phyloP scores from a whole-genome alignment of 495 filamentous ascomycete species.

The Aspergillus kassunensis region DNA sequence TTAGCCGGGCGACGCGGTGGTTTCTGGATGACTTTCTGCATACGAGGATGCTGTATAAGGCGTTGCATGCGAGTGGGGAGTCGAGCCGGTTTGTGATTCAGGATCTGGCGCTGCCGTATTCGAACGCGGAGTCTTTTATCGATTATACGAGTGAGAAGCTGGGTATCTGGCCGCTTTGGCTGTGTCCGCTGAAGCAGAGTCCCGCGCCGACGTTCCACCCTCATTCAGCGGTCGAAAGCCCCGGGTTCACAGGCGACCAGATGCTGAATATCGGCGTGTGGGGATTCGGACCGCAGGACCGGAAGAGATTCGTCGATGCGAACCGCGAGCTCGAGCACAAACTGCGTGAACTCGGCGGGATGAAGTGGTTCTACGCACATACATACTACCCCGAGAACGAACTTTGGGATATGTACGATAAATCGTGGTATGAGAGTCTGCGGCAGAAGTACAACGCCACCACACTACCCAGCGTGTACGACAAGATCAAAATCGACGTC shows the following conservation, averaged over 20 bases:
- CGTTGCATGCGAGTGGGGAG: conserved; percentile 49
- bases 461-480: conserved; percentile 46
- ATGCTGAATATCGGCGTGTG: conserved; percentile 57
- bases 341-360: conserved; percentile 60
- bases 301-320: conserved; percentile 41
- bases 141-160: conserved; percentile 40
- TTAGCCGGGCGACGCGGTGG: conserved; percentile 51
- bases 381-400: conserved; percentile 51
- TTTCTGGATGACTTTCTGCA: conserved; percentile 50
- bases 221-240: conserved; percentile 3
- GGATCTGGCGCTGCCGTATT: conserved; percentile 53
- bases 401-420: conserved; percentile 54
- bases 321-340: conserved; percentile 65
- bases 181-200: conserved; percentile 43
- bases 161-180: conserved; percentile 55
- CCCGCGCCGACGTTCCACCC: conserved; percentile 13
- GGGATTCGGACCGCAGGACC: conserved; percentile 32
- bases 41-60: conserved; percentile 54
- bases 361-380: conserved; percentile 58
- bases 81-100: conserved; percentile 49
- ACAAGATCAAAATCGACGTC: conserved; percentile 46
- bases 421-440: conserved; percentile 43
- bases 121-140: conserved; percentile 43
- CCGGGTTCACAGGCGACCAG: conserved; percentile 4
- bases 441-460: conserved; percentile 47